Evolutionary conservation across 2,329 filamentous ascomycete species (phyloP).

Genomic region (Juglanconis sp.): DNA sequence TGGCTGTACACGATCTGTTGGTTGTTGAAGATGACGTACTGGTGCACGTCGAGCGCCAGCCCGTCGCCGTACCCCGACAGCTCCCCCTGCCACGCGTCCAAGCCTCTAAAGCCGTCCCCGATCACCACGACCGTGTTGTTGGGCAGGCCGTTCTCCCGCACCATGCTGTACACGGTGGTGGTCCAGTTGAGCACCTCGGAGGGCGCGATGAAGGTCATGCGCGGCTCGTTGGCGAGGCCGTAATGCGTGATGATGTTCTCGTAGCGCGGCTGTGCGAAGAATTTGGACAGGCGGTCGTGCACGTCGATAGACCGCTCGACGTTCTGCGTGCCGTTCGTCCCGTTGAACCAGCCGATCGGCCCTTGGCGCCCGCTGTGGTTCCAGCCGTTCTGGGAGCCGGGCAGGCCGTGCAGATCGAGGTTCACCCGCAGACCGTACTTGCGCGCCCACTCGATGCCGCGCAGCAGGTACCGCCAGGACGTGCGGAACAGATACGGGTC

Average conservation of each 20-base stretch:
- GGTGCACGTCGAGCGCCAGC: conserved; percentile 94
- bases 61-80: conserved; percentile 64
- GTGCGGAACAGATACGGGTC: conserved; percentile 87
- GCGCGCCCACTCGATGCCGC: conserved; percentile 88
- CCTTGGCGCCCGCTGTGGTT: conserved; percentile 90
- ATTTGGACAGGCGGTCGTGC: conserved; percentile 80
- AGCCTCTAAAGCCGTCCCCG: conserved; percentile 90
- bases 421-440: conserved; percentile 91
- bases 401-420: conserved; percentile 86
- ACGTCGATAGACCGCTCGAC: conserved; percentile 79
- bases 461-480: conserved; percentile 88
- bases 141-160: conserved; percentile 73
- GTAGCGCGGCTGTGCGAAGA: conserved; percentile 93
- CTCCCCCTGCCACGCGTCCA: conserved; percentile 85
- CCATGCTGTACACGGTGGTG: conserved; percentile 63
- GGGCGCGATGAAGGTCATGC: conserved; percentile 71
- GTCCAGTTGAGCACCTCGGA: conserved; percentile 77
- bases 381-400: conserved; percentile 95
- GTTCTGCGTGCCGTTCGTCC: conserved; percentile 77
- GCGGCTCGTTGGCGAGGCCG: conserved; percentile 90
- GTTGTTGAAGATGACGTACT: conserved; percentile 97
- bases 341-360: conserved; percentile 81
- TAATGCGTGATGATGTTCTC: conserved; percentile 90
- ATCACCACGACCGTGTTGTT: conserved; percentile 69
- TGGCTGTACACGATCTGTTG: conserved; percentile 81